Evolutionary conservation across 208 protist species (phyloP).

Genomic region (Leishmania guyanensis): DNA sequence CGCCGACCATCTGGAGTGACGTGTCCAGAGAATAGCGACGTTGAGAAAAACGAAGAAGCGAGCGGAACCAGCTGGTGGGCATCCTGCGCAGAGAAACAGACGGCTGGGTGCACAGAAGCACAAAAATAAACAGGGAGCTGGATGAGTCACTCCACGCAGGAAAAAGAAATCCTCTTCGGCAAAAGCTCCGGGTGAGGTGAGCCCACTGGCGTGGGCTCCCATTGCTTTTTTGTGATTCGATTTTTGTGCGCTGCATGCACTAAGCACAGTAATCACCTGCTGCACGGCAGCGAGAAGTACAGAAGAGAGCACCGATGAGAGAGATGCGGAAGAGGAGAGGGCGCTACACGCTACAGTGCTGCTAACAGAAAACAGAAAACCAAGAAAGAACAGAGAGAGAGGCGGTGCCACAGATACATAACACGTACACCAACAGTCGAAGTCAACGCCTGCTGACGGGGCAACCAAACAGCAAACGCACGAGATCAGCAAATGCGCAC

Average conservation of each 20-base stretch:
- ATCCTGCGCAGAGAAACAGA: background rate
- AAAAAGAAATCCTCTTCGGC: background rate
- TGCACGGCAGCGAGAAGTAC: background rate
- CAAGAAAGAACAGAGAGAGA: background rate
- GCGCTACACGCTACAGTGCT: background rate
- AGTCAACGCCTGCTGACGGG: background rate
- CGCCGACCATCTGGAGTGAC: no score
- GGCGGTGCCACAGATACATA: background rate
- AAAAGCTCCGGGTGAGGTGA: background rate
- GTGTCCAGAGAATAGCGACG: background rate
- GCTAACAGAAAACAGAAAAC: background rate
- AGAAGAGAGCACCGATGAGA: background rate
- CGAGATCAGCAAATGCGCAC: background rate
- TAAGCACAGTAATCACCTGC: background rate
- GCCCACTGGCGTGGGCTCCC: no score
- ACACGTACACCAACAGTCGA: background rate
- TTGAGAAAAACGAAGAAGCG: background rate
- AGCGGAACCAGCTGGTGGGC: background rate
- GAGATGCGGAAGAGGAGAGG: background rate
- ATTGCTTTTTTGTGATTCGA: background rate
- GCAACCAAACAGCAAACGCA: background rate
- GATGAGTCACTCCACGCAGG: no score
- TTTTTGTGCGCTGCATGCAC: background rate
- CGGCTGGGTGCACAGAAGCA: background rate
- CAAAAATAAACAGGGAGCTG: background rate